Base-by-base conservation (phyloP, 257 asterid genomes). In the Jaltomata sinuosa region DNA sequence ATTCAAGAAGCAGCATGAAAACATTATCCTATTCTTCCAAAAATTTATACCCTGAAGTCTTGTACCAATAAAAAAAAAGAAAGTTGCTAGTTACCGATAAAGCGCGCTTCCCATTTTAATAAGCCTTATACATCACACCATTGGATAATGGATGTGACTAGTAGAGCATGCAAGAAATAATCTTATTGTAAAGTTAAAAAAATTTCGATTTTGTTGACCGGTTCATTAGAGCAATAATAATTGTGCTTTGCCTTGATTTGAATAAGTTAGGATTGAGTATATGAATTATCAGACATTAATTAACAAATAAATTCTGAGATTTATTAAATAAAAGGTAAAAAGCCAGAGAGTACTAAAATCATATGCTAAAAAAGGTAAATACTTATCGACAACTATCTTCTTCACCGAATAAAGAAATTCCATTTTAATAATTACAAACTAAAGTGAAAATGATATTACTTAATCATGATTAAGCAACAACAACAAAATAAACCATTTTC, bases 331-430 rank as follows among this genome's bases (percentile, higher is more conserved):
- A 16, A 31, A 65, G 31, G 29, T 0, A 68, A 67, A 31, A 16
- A 8, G 12, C 12, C 74, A 65, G 10, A 16, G 3, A 67, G 47
- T 67, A n/a, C n/a, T n/a, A 67, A 67, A 64, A 31, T 0, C 76
- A 16, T 53, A 53, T 53, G 22, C 29, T n/a, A n/a, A 55, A 21
- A 55, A n/a, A 29, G 64, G 29, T 9, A 67, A 67, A 32, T 67
- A 67, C 1, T 36, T 19, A 21, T 4, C 8, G 0, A 9, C 15
- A 36, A 1, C 18, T 1, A 0, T 1, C 2, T 0, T 32, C 32
- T 67, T 67, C 1, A 3, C 3, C 5, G 0, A 32, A 6, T 64
- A 2, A 6, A 14, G 5, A 8, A 65, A 32, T 15, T 31, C 31
- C 0, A 32, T 16, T 0, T 65, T 65, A 32, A 8, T 19, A 0